Evolutionary conservation across 1,284 basidiomycete genomes (phyloP), one percentile per base, ranked within the genome.

Genomic region (Cronartium quercuum): DNA sequence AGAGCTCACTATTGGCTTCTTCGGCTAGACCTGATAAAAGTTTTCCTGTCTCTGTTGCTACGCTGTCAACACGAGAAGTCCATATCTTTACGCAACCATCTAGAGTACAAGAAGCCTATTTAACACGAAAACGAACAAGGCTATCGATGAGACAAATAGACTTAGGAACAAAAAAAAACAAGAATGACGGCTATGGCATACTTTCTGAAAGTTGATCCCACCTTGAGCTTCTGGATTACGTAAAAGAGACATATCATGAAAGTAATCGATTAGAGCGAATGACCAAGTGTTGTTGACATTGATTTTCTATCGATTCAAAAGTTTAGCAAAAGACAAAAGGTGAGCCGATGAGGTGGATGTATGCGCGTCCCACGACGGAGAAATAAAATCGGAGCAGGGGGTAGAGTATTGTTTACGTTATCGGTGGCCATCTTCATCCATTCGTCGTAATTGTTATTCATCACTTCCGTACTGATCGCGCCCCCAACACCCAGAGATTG

Each of bases 351-450:
- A 12, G 55, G 37, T 61, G 3, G 24, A 21, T 41, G 18, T 55
- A 40, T 2, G 58, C 35, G 29, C 18, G 51, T 12, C 51, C 18
- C n/a, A 55, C n/a, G 5, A 55, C 6, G 29, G 51, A 55, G 51
- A 55, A 21, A 55, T 55, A n/a, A 55, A 29, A 55, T 55, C 29
- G 51, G n/a, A 15, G 7, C 51, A 55, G n/a, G 51, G 29, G 4
- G 15, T n/a, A 4, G 18, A 55, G n/a, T 44, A 21, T 65, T 3
- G 85, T 89, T 79, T 80, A 96, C 94, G 83, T 98, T 98, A 82
- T 98, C 96, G 6, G 95, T 98, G 1, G 94, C 94, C 88, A 98
- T 90, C 85, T 98, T 98, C 95, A 99, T 98, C 95, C 96, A 98
- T 82, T 98, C 94, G 82, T 98, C 95, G 81, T 90, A 94, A 79